Evolutionary conservation across 805 yeast species (phyloP), one percentile per base, ranked within the genome.

Genomic region (Martiniozyma abietophila): DNA sequence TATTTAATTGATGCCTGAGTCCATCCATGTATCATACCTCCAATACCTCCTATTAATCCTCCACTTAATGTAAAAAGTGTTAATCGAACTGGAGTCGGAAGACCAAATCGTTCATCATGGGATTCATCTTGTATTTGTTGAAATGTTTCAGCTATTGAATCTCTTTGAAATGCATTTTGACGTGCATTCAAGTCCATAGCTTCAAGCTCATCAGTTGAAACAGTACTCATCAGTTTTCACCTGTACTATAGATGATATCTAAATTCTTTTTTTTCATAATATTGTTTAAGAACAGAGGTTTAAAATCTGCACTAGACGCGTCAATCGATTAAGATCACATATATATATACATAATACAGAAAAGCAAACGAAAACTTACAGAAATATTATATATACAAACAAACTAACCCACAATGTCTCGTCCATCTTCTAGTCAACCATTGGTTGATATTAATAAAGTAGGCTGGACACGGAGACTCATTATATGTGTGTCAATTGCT

Each of bases 11-110:
- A 70, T 1, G 82, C 61, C 2, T 51, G 42, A 34, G 65, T 64
- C 46, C 72, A 71, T 4, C 89, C 89, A 11, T 64, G 58, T 35
- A 69, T 66, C 47, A 77, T 64, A 7, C 94, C 94, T 3, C 67
- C 59, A 22, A 67, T 40, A 1, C 63, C 66, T 0, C 77, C 79
- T 4, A 68, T 50, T 0, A 61, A 27, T 4, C 67, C 64, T 0
- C 65, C 54, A 3, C 65, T 51, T 0, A 54, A 30, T 6, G 65
- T 57, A 18, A 72, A 53, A 3, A 66, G 47, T 8, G 65, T 51
- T 3, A 76, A 40, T 22, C 83, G 49, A 16, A 67, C 62, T 8
- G 42, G 31, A 1, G 80, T 70, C 20, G 56, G 65, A 21, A 76
- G 43, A 31, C 72, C 74, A 34, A 76, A 64, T 36, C 83, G 27